Base-by-base conservation (phyloP, 352 stramenopile species). In the Phytopythium sindhum region DNA sequence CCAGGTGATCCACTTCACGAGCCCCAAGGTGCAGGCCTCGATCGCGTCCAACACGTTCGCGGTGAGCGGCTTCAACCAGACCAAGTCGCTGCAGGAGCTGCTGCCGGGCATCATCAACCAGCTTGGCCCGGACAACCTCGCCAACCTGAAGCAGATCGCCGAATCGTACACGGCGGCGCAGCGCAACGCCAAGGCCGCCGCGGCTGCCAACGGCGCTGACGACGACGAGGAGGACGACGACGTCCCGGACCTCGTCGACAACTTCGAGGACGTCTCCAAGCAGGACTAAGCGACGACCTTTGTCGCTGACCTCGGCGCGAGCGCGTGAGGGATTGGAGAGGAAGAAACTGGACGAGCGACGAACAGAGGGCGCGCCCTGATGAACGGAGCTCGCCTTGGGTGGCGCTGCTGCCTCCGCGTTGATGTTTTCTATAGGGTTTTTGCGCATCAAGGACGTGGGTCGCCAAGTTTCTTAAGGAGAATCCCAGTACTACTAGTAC, bases 31-130 rank as follows among this genome's bases (percentile, higher is more conserved):
- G 51, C 96, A 99, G 80, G 97, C 97, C 55, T 97, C 96, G 44
- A 98, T 99, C 75, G 78, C 84, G 31, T 96, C 97, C 67, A 99
- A 99, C 85, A 99, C 97, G 57, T 99, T 98, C 84, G 97, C 98
- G 48, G 95, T 99, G 45, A 96, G 81, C 57, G 97, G 97, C 69
- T 84, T 88, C 60, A 90, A 87, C 69, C 91, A 98, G 78, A 98
- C 89, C 66, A 99, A 99, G 84, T 91, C 90, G 70, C 86, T 99
- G 69, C 95, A 99, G 81, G 97, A 99, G 59, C 86, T 99, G 66
- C 81, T 99, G 60, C 97, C 97, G 54, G 94, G 91, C 67, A 99
- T 99, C 78, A 97, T 99, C 72, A 98, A 97, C 76, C 97, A 99
- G 82, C 81, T 99, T 53, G 97, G 97, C 70, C 96, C 96, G 73